Percentiles rank a stretch among this genome's conserved stretches.
phyloP scores from a whole-genome alignment of 179 eudicot genomes.

The Beta corolliflora region DNA sequence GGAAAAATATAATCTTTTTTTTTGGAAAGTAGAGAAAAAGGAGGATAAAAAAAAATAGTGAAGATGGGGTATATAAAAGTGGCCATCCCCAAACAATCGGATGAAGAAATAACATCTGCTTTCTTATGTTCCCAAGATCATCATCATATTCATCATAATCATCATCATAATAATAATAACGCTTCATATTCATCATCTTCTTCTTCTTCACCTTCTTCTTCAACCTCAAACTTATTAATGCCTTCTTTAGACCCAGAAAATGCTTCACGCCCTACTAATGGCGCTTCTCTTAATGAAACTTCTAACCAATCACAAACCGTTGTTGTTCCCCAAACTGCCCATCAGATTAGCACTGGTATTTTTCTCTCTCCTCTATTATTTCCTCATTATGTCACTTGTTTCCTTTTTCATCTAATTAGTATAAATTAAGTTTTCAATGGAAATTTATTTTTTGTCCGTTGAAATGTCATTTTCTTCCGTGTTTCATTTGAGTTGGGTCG shows the following conservation, averaged over 20 bases:
- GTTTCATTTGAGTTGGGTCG: not conserved
- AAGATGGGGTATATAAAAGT: slow-evolving; percentile 37
- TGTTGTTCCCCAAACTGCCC: slow-evolving; percentile 75
- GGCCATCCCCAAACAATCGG: slow-evolving; percentile 28
- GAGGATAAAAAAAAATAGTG: not conserved
- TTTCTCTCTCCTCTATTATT: not conserved
- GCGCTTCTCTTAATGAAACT: not conserved
- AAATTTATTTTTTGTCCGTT: not conserved
- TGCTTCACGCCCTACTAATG: slow-evolving; percentile 13
- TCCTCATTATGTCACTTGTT: not conserved
- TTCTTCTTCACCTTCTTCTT: not conserved
- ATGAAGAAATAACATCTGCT: slow-evolving; percentile 28
- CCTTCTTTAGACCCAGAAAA: slow-evolving; percentile 24
- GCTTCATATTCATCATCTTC: not conserved
- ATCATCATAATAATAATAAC: not conserved
- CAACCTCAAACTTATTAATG: slow-evolving; percentile 1
- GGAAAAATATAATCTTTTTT: not conserved
- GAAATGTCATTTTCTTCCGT: not conserved
- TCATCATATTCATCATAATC: not conserved
- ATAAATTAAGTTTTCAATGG: too few species aligned
- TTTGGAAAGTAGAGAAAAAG: not conserved
- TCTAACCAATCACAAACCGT: slow-evolving; percentile 15
- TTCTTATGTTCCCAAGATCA: slow-evolving; percentile 22
- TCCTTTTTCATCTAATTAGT: too few species aligned
- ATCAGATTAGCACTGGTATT: slow-evolving; percentile 72